phyloP scores from a whole-genome alignment of 2,329 filamentous ascomycete species.

The Zopfia rhizophila region DNA sequence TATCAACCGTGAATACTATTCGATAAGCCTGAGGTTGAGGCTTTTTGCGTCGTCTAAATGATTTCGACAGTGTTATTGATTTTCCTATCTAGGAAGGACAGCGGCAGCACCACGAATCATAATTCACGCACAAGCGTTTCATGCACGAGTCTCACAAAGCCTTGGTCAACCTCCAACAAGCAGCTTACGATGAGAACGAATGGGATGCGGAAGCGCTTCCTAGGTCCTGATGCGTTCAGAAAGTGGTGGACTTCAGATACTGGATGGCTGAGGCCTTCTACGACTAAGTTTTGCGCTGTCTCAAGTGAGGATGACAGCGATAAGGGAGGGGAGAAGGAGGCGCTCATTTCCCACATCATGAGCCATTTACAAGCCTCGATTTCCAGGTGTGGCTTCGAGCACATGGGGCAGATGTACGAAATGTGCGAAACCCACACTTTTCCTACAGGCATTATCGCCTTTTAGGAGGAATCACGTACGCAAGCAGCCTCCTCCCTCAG shows the following conservation, averaged over 20 bases:
- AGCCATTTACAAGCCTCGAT: too few species aligned
- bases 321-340: conserved; percentile 2
- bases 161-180: conserved; percentile 17
- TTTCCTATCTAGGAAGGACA: conserved; percentile 16
- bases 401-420: conserved; percentile 19
- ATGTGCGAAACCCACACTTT: conserved; percentile 14
- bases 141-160: conserved; percentile 23
- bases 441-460: neutral
- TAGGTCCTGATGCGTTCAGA: neutral
- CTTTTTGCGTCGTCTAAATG: too few species aligned
- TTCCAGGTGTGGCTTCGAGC: conserved; percentile 21
- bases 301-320: conserved; percentile 10
- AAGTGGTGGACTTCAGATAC: conserved; percentile 1
- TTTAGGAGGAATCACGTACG: conserved; percentile 8
- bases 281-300: conserved; percentile 6
- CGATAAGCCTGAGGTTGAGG: conserved; percentile 3
- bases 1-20: conserved; percentile 3
- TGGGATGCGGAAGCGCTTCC: conserved; percentile 13
- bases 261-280: conserved; percentile 12
- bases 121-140: conserved; percentile 12
- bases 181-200: conserved; percentile 12
- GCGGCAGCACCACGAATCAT: conserved; percentile 23
- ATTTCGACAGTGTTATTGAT: neutral
- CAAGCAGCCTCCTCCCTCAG: conserved; percentile 27
- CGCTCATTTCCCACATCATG: conserved; percentile 11